Conservation (phyloP, 108 stramenopile species). For the Hondaea fermentalgiana region DNA sequence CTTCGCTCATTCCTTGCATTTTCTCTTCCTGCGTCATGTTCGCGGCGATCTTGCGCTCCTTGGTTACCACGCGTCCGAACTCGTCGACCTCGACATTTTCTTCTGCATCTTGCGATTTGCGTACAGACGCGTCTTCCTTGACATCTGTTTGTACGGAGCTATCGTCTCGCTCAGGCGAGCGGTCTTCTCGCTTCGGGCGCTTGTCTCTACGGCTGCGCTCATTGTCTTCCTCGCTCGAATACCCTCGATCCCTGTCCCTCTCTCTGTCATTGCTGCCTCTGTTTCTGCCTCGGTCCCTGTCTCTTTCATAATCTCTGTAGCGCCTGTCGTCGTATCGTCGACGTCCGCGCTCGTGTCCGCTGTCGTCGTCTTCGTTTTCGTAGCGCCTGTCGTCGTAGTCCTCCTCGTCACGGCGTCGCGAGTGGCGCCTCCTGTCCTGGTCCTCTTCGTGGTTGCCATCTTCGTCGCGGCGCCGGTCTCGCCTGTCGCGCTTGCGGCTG, state of each 20-base stretch:
- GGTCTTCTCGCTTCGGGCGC: neutral
- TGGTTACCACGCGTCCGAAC: neutral
- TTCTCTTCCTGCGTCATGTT: neutral
- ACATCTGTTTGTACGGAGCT: neutral
- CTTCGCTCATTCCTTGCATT: conserved; percentile 36
- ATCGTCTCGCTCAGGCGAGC: neutral
- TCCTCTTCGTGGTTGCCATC: neutral
- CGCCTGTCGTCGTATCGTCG: neutral
- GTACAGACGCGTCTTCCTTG: neutral
- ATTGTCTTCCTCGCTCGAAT: neutral
- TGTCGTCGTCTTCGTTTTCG: neutral
- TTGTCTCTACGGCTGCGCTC: neutral
- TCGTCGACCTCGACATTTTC: neutral
- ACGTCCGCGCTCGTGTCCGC: neutral
- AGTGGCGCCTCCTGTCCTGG: neutral
- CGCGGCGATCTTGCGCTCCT: neutral
- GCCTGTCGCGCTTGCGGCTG: neutral
- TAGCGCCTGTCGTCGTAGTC: neutral
- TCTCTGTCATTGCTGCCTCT: neutral
- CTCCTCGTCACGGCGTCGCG: neutral
- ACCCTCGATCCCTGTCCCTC: neutral
- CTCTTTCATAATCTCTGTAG: neutral
- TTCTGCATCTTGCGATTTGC: neutral
- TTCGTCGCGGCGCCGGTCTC: neutral
- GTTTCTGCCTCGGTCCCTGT: neutral